Conservation (phyloP, 257 asterid genomes). For the Linderniella brevidens region DNA sequence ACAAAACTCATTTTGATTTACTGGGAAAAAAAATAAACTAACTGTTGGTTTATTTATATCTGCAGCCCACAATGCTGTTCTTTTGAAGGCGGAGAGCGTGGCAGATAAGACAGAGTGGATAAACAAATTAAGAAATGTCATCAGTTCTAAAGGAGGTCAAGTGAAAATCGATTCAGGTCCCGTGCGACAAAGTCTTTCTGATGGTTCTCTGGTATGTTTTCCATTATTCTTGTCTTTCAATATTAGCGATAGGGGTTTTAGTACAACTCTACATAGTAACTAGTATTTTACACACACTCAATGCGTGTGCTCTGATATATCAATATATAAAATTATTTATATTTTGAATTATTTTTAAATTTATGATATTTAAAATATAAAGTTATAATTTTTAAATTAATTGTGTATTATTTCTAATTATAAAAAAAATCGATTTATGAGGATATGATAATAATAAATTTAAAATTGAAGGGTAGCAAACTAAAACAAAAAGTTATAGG, state of each 20-base stretch:
- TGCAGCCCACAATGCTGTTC: slow-evolving; percentile 62
- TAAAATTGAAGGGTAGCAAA: too few relatives aligned
- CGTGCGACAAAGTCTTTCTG: slow-evolving; percentile 55
- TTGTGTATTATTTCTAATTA: too few relatives aligned
- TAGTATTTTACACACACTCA: too few relatives aligned
- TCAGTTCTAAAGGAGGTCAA: slow-evolving; percentile 65
- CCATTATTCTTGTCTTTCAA: slow-evolving; percentile 2
- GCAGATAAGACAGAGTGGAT: slow-evolving; percentile 58
- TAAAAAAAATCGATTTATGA: too few relatives aligned
- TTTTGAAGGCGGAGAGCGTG: slow-evolving; percentile 56
- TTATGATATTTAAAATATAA: too few relatives aligned
- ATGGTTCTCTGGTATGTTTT: slow-evolving; percentile 64
- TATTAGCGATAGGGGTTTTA: neutral
- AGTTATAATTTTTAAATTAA: too few relatives aligned
- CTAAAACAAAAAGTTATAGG: too few relatives aligned
- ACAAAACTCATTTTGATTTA: neutral
- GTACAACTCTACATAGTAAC: neutral
- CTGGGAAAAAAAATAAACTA: neutral
- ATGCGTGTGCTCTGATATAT: too few relatives aligned
- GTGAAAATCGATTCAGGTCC: slow-evolving; percentile 51
- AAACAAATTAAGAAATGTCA: slow-evolving; percentile 37
- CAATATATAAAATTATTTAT: too few relatives aligned
- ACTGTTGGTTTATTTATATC: slow-evolving; percentile 8
- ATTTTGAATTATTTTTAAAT: too few relatives aligned
- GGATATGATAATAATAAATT: too few relatives aligned